Conservation (phyloP, 2,329 filamentous ascomycete genomes). For the Botrytis sinoallii region DNA sequence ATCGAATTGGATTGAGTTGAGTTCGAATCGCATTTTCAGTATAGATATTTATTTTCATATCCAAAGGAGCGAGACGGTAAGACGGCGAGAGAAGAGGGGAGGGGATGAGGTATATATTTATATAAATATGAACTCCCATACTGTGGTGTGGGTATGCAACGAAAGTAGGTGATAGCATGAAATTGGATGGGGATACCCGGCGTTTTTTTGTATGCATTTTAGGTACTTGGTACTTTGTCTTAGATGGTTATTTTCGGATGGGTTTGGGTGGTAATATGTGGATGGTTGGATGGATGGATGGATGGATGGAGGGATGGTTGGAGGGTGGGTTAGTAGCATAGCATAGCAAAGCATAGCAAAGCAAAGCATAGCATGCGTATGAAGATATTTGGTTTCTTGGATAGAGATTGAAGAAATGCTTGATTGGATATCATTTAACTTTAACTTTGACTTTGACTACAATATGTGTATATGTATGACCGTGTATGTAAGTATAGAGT, state of each 20-base stretch:
- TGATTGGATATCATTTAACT: background rate
- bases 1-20: background rate
- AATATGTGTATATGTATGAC: background rate
- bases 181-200: slow-evolving; percentile 13
- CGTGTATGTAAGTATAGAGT: background rate
- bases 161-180: slow-evolving; percentile 5
- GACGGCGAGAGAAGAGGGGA: background rate
- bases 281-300: background rate
- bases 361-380: background rate
- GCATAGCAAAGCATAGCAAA: background rate
- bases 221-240: background rate
- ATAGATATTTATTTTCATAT: background rate
- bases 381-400: background rate
- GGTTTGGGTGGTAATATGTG: slow-evolving; percentile 8
- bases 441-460: background rate
- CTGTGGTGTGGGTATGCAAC: background rate
- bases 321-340: background rate
- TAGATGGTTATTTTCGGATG: background rate
- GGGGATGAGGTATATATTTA: background rate
- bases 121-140: background rate
- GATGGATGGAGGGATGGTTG: background rate
- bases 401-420: background rate
- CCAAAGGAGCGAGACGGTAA: background rate
- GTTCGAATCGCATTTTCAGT: background rate
- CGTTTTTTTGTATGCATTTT: slow-evolving; percentile 12